Base-by-base conservation (phyloP, 1,284 basidiomycete species). In the Heterobasidion parviporum region DNA sequence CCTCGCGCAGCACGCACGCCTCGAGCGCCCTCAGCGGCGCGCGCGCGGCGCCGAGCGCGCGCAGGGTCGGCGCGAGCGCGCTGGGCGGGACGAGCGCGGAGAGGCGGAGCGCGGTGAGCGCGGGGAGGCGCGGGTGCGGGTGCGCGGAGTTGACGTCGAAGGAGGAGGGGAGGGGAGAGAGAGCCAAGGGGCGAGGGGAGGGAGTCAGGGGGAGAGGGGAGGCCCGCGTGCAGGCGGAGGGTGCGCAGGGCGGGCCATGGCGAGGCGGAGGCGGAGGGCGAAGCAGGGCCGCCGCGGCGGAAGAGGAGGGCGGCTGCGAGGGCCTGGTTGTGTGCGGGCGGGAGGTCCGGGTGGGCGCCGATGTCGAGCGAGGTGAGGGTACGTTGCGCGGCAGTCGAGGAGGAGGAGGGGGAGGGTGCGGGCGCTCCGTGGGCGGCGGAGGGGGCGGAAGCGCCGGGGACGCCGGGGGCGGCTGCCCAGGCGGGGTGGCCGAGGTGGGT, bases 401-500 rank as follows among this genome's bases (percentile, higher is more conserved):
- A 73, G 36, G 72, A 71, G 18, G 74, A 68, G 26, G 26, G 3
- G 3, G 26, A 3, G 26, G 26, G 3, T 3, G 26, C 26, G 26
- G 26, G 26, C 26, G 26, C 26, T 26, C 26, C 26, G 26, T 26
- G 26, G 26, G 26, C 26, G 26, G 26, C 26, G 26, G 26, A 26
- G 26, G 26, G 26, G 26, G 26, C 26, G 26, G 26, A 26, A 26
- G 26, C 2, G 26, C 26, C 26, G 26, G 26, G 26, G 26, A 26
- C 3, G 26, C 26, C 26, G 26, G 26, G 26, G 26, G 26, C 26
- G 26, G 26, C 26, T 26, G 26, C 26, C 81, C 83, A 86, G 33
- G 72, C 71, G 43, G 73, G 72, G 67, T 85, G 81, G 32, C 85
- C 85, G 56, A 89, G 77, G 67, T 85, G 85, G 0, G 85, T 87